Conservation (phyloP, 23 red algal species). For the Agarophyton chilense region DNA sequence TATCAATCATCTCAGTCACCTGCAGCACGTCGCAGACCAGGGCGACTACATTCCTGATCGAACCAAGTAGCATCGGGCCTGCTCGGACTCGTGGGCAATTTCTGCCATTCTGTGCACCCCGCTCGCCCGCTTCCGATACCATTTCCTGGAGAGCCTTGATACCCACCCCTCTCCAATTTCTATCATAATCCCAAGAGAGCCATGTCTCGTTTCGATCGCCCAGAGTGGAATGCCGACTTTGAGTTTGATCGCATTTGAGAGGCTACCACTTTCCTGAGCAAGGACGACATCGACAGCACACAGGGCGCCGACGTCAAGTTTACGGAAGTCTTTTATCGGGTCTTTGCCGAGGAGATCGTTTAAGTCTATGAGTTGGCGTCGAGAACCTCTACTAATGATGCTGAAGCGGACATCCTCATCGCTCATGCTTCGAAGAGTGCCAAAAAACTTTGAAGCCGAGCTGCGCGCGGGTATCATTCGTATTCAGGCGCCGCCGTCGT, state of each 20-base stretch:
- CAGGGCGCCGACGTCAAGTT: constrained; percentile 61
- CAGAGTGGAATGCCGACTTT: constrained; percentile 80
- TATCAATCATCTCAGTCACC: constrained; percentile 44
- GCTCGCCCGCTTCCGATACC: constrained; percentile 74
- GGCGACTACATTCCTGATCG: constrained; percentile 41
- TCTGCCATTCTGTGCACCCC: constrained; percentile 69
- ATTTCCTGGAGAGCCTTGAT: constrained; percentile 69
- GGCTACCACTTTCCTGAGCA: constrained; percentile 55
- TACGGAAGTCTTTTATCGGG: constrained; percentile 69
- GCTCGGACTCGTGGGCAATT: constrained; percentile 64
- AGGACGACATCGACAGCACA: constrained; percentile 43
- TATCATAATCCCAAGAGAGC: not conserved
- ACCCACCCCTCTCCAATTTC: not conserved
- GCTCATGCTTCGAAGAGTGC: constrained; percentile 66
- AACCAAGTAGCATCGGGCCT: constrained; percentile 56
- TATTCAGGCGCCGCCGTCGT: not conserved
- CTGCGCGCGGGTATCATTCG: constrained; percentile 49
- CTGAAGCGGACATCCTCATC: constrained; percentile 55
- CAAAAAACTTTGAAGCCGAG: constrained; percentile 66
- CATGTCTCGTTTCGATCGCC: constrained; percentile 66
- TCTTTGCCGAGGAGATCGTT: constrained; percentile 74
- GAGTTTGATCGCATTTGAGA: constrained; percentile 65
- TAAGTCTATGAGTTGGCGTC: constrained; percentile 63
- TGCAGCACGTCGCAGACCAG: constrained; percentile 50
- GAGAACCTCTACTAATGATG: constrained; percentile 51